phyloP scores from a whole-genome alignment of 805 yeast species.

The Spathaspora hagerdaliae region DNA sequence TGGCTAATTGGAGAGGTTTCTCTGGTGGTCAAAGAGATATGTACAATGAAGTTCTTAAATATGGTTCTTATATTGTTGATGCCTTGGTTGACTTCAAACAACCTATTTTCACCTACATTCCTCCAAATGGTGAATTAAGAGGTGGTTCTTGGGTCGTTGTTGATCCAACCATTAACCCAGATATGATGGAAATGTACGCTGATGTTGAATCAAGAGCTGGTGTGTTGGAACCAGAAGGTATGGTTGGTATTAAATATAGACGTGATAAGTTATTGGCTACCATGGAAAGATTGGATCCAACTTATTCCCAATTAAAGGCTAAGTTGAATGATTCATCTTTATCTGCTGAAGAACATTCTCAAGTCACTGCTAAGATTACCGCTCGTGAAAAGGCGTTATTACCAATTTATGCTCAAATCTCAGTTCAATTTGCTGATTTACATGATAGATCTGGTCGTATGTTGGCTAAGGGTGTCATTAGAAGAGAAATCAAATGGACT shows the following conservation, averaged over 20 bases:
- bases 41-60: slow-evolving; percentile 97
- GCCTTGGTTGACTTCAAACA: slow-evolving; percentile 94
- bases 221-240: slow-evolving; percentile 98
- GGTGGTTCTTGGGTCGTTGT: slow-evolving; percentile 99
- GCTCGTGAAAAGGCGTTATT: slow-evolving; percentile 76
- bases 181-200: slow-evolving; percentile 99
- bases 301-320: slow-evolving; percentile 63
- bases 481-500: slow-evolving; percentile 80
- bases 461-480: slow-evolving; percentile 90
- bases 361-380: slow-evolving; percentile 59
- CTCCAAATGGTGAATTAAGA: slow-evolving; percentile 97
- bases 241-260: slow-evolving; percentile 98
- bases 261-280: slow-evolving; percentile 88
- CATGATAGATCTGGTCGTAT: slow-evolving; percentile 98
- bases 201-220: slow-evolving; percentile 95
- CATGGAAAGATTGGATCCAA: slow-evolving; percentile 83
- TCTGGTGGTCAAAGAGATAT: slow-evolving; percentile 99
- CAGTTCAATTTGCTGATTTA: slow-evolving; percentile 95
- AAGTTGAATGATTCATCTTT: slow-evolving; percentile 51
- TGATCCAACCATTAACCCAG: slow-evolving; percentile 94
- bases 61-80: slow-evolving; percentile 95
- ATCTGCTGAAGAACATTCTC: slow-evolving; percentile 61
- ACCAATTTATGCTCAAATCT: slow-evolving; percentile 88
- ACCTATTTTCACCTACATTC: slow-evolving; percentile 95
- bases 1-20: slow-evolving; percentile 99